A percentile compares a stretch with the other conserved stretches of the same genome.
These are phyloP conservation scores for Herpotrichia juniperi DNA, from an alignment of 2,329 filamentous ascomycete genomes.

Conservation along the genomic window DNA sequence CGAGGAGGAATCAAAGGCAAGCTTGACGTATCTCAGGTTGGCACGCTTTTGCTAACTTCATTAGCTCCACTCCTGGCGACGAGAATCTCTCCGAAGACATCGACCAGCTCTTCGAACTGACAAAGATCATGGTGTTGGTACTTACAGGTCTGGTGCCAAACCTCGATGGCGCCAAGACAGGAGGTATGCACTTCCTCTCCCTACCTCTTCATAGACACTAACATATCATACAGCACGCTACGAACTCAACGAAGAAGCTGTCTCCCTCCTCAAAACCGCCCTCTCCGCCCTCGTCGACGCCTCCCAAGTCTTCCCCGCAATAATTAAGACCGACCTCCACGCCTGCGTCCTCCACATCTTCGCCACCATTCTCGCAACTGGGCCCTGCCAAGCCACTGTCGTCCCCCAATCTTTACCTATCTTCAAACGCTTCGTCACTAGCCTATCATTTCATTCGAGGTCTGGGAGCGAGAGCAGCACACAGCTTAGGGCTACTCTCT, in stretches of 20 bases:
- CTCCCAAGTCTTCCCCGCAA: slow-evolving; percentile 91
- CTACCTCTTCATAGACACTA: slow-evolving; percentile 30
- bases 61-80: slow-evolving; percentile 55
- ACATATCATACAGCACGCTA: slow-evolving; percentile 64
- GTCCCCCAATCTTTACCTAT: slow-evolving; percentile 90
- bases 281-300: slow-evolving; percentile 91
- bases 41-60: slow-evolving; percentile 8
- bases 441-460: slow-evolving; percentile 61
- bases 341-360: slow-evolving; percentile 98
- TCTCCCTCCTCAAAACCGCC: slow-evolving; percentile 77
- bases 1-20: slow-evolving; percentile 68
- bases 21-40: slow-evolving; percentile 26
- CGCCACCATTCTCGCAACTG: slow-evolving; percentile 86
- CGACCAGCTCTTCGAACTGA: slow-evolving; percentile 96
- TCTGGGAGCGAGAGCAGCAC: slow-evolving; percentile 60
- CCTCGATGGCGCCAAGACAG: slow-evolving; percentile 62
- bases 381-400: slow-evolving; percentile 83
- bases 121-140: slow-evolving; percentile 92
- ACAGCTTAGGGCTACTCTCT: slow-evolving; percentile 82
- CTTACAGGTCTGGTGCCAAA: slow-evolving; percentile 87
- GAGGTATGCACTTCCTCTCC: slow-evolving; percentile 23
- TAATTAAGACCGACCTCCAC: slow-evolving; percentile 95
- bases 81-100: slow-evolving; percentile 93
- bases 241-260: slow-evolving; percentile 84
- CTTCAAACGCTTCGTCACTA: slow-evolving; percentile 86